These are phyloP conservation scores for Umbellularia californica DNA, from an alignment of 164 flowering plant genomes.

Conservation along the genomic window DNA sequence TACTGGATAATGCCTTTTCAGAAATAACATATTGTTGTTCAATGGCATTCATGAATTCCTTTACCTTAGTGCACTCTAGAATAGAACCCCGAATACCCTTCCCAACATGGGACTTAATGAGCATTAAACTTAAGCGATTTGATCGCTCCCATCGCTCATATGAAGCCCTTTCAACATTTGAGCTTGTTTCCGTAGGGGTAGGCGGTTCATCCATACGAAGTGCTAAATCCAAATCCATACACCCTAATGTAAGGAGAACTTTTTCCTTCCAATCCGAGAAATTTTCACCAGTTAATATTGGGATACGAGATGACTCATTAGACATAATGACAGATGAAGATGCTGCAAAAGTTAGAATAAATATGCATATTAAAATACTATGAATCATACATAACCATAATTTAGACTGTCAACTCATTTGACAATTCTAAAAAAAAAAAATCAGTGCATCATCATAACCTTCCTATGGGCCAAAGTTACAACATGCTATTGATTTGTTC, in stretches of 20 bases:
- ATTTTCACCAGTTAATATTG: background rate
- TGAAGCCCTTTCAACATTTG: background rate
- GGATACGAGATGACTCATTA: background rate
- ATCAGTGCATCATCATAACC: constrained; percentile 1
- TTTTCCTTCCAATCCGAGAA: background rate
- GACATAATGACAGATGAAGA: background rate
- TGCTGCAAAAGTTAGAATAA: background rate
- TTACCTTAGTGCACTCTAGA: background rate
- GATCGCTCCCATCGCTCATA: constrained; percentile 4
- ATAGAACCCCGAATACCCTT: background rate
- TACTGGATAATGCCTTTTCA: background rate
- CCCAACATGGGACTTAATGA: background rate
- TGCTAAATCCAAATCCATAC: constrained; percentile 1
- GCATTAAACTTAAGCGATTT: background rate
- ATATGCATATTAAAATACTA: background rate
- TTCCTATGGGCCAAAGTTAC: background rate
- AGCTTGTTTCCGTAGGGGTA: background rate
- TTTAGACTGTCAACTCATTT: too few relatives aligned
- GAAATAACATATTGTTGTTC: background rate
- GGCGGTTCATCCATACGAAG: constrained; percentile 3
- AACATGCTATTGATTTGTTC: background rate
- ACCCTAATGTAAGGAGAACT: background rate
- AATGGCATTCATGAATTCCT: background rate
- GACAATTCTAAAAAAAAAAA: too few relatives aligned
- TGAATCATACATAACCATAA: too few relatives aligned